Conservation (phyloP, 2,329 filamentous ascomycete genomes). For the Ophiostoma angusticollis region DNA sequence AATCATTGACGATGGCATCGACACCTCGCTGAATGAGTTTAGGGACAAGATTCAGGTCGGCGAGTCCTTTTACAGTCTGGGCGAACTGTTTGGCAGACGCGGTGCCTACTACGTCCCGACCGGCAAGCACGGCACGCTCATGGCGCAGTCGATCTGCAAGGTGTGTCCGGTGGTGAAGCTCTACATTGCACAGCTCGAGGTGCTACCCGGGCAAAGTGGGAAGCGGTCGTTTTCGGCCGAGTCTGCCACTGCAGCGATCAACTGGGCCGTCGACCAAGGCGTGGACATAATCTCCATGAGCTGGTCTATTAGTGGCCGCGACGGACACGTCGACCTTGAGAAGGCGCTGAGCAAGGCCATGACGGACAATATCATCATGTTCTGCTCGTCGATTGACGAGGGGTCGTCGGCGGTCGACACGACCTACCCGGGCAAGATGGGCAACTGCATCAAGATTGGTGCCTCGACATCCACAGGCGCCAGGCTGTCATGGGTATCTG, state of each 20-base stretch:
- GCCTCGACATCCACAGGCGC: constrained; percentile 1
- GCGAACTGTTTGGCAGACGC: constrained; percentile 4
- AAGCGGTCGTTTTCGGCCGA: constrained; percentile 6
- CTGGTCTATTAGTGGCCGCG: constrained; percentile 6
- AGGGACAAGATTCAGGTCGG: constrained; percentile 5
- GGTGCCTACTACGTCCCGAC: constrained; percentile 9
- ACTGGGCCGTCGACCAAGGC: constrained; percentile 2
- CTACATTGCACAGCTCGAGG: constrained; percentile 10
- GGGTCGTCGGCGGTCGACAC: constrained; percentile 2
- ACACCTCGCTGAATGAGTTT: constrained; percentile 5
- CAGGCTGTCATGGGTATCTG: constrained; percentile 7
- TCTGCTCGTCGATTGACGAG: constrained; percentile 8
- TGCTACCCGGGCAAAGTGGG: not conserved
- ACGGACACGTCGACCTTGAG: not conserved
- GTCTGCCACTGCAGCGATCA: constrained; percentile 5
- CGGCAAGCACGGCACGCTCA: constrained; percentile 7
- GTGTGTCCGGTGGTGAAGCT: constrained; percentile 6
- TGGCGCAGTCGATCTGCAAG: constrained; percentile 6
- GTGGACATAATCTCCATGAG: constrained; percentile 10
- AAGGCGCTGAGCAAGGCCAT: not conserved
- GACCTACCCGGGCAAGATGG: constrained; percentile 2
- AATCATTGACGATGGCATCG: constrained; percentile 9
- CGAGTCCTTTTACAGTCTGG: constrained; percentile 6
- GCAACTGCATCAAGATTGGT: constrained; percentile 7
- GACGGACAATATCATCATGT: constrained; percentile 2